These are phyloP conservation scores for Xylaria curta DNA, from an alignment of 495 filamentous ascomycete genomes.

Conservation along the genomic window DNA sequence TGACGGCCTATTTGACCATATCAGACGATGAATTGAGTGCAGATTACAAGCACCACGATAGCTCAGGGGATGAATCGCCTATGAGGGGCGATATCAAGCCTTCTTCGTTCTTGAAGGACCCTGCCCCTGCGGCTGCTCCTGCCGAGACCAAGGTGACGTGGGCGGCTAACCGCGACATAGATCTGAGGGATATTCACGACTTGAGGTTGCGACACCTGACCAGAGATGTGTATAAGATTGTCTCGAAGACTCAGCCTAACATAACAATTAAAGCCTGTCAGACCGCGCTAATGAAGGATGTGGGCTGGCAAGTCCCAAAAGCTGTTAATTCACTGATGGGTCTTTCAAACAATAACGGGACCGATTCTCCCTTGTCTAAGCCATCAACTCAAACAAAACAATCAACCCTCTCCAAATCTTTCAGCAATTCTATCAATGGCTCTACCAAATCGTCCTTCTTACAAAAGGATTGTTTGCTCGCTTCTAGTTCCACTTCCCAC, in stretches of 20 bases:
- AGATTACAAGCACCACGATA: constrained; percentile 48
- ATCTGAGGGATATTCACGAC: constrained; percentile 39
- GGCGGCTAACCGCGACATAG: constrained; percentile 28
- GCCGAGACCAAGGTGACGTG: constrained; percentile 13
- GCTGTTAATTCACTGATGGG: constrained; percentile 34
- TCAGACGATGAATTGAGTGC: constrained; percentile 52
- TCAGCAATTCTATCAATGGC: constrained; percentile 5
- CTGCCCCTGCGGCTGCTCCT: constrained; percentile 24
- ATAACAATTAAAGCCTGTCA: constrained; percentile 37
- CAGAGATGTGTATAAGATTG: constrained; percentile 39
- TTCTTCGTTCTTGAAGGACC: constrained; percentile 59
- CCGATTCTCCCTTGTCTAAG: constrained; percentile 18
- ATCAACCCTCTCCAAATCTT: background rate
- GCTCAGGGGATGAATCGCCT: constrained; percentile 52
- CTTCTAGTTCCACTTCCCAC: constrained; percentile 13
- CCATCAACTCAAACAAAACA: constrained; percentile 17
- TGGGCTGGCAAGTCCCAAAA: constrained; percentile 37
- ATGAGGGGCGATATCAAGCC: constrained; percentile 72
- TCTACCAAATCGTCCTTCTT: constrained; percentile 3
- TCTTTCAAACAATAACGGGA: constrained; percentile 14
- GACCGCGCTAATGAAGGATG: constrained; percentile 36
- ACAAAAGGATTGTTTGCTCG: constrained; percentile 24
- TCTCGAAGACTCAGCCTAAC: constrained; percentile 29
- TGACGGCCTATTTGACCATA: constrained; percentile 44
- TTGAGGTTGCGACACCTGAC: constrained; percentile 37